phyloP scores from a whole-genome alignment of 805 yeast genomes.

The Sugiyamaella marilandica region DNA sequence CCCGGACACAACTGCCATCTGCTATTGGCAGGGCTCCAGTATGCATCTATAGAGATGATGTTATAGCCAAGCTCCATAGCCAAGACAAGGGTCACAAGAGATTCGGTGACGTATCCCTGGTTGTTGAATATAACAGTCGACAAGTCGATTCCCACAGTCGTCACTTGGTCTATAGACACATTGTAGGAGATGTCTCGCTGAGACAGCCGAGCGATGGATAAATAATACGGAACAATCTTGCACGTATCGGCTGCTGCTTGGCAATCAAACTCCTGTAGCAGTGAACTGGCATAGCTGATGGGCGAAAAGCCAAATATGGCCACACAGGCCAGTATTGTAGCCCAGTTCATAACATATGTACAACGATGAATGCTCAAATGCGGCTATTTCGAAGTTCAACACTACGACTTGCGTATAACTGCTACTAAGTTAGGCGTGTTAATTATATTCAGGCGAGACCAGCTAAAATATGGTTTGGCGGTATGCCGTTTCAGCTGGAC shows the following conservation, averaged over 20 bases:
- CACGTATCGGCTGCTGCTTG: conserved; percentile 17
- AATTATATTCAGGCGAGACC: background rate
- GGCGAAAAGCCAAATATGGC: too few relatives aligned
- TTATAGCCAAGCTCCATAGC: conserved; percentile 35
- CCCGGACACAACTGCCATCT: conserved; percentile 54
- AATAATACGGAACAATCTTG: conserved; percentile 15
- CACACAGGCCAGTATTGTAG: background rate
- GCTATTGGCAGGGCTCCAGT: conserved; percentile 41
- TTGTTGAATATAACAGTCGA: conserved; percentile 28
- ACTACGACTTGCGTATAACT: too few relatives aligned
- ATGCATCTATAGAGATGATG: conserved; percentile 42
- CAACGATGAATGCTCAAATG: too few relatives aligned
- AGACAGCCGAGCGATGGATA: conserved; percentile 25
- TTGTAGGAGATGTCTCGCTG: conserved; percentile 34
- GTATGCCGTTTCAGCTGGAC: conserved; percentile 8
- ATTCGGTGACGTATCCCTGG: conserved; percentile 29
- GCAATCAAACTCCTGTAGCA: background rate
- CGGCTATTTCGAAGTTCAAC: too few relatives aligned
- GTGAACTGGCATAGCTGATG: background rate
- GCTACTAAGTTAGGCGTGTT: too few relatives aligned
- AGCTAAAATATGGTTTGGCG: background rate
- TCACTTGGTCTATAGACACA: conserved; percentile 32
- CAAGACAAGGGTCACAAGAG: conserved; percentile 22
- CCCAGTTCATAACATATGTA: background rate
- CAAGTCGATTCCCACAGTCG: conserved; percentile 34